Base-by-base conservation (phyloP, 1,139 yeast species). In the Geotrichum fermentans region DNA sequence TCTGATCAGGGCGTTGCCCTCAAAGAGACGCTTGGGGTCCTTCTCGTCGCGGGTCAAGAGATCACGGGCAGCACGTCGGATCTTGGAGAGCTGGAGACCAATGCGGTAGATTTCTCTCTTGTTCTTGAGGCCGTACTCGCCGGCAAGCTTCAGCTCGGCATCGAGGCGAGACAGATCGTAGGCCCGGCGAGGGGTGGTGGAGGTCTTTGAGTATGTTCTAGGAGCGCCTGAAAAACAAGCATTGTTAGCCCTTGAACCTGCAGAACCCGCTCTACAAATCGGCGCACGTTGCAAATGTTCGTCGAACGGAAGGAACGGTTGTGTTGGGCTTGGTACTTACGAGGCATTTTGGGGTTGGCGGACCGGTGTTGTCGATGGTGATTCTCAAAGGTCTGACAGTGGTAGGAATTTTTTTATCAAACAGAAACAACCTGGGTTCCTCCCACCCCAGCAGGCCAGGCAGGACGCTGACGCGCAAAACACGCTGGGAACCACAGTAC, bases 1-100 rank as follows among this genome's bases (percentile, higher is more conserved):
- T 83, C 73, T 71, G 75, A 89, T 92, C 75, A 92, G 88, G 72
- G 99, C 99, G 73, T 92, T 92, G 86, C 99, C 99, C 80, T 92
- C 98, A 82, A 92, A 92, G 72, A 92, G 85, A 82, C 99, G 90
- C 87, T 89, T 92, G 82, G 96, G 97, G 78, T 92, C 98, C 83
- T 92, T 92, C 82, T 92, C 98, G 70, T 92, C 98, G 82, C 97
- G 89, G 80, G 98, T 92, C 78, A 92, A 85, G 72, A 92, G 82
- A 73, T 94, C 97, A 85, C 99, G 96, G 73, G 99, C 99, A 74
- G 98, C 98, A 82, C 98, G 89, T 82, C 99, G 92, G 74, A 92
- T 92, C 85, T 92, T 92, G 63, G 99, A 92, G 73, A 92, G 88
- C 80, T 92, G 97, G 83, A 84, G 88, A 74, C 89, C 90, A 74